A percentile compares a stretch with the other conserved stretches of the same genome.
These are phyloP conservation scores for Keqinozyma sinolaborantium DNA, from an alignment of 1,139 yeast species.

Conservation along the genomic window DNA sequence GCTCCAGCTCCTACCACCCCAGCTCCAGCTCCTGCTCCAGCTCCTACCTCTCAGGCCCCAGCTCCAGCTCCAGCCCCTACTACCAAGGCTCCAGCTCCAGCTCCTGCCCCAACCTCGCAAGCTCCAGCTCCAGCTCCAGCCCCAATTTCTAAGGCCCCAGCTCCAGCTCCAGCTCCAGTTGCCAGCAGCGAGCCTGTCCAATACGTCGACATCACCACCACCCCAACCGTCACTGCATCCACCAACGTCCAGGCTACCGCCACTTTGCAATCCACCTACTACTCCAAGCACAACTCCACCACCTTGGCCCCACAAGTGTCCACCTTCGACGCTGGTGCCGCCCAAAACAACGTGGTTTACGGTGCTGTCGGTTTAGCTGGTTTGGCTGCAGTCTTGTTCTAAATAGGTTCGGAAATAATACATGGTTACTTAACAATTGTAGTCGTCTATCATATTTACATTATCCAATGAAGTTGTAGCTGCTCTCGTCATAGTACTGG, in stretches of 20 bases:
- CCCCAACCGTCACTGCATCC: constrained; percentile 35
- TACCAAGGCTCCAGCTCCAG: constrained; percentile 11
- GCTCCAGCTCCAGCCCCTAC: constrained; percentile 5
- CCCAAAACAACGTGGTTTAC: constrained; percentile 21
- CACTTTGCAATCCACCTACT: constrained; percentile 29
- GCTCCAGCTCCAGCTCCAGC: constrained; percentile 21
- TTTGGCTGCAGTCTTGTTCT: constrained; percentile 41
- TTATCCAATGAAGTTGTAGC: constrained; percentile 14
- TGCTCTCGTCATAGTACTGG: constrained; percentile 14
- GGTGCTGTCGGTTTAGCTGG: constrained; percentile 46
- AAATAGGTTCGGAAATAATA: constrained; percentile 16
- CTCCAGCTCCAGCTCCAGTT: constrained; percentile 11
- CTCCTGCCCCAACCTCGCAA: constrained; percentile 10
- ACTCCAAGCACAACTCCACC: constrained; percentile 5
- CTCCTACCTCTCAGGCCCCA: constrained; percentile 6
- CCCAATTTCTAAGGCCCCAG: constrained; percentile 17
- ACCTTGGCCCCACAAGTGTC: constrained; percentile 7
- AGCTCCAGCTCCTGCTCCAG: constrained; percentile 3
- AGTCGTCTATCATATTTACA: constrained; percentile 11
- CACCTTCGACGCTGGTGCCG: constrained; percentile 27
- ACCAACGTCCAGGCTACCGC: constrained; percentile 34
- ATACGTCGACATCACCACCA: constrained; percentile 24
- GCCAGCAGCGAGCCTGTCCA: constrained; percentile 18
- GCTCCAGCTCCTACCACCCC: constrained; percentile 11
- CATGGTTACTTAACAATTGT: no score